Conservation (phyloP, 163 green algal genomes). For the Coccomyxa subellipsoidea region DNA sequence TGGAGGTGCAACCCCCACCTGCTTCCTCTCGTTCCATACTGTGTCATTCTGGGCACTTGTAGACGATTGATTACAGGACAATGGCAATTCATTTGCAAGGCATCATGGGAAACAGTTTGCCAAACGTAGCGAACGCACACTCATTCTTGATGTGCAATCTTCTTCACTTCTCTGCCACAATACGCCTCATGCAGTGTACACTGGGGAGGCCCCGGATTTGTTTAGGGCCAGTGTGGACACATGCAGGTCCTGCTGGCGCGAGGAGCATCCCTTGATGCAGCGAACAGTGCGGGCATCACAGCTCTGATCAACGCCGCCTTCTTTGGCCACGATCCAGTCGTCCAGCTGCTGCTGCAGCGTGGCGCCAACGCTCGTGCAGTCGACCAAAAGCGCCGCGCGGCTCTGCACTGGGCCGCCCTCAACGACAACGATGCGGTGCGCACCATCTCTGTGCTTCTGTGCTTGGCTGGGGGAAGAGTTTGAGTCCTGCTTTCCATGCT, state of each 20-base stretch:
- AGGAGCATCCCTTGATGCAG: background rate
- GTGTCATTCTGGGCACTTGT: too few species aligned
- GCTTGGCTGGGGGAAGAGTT: too few species aligned
- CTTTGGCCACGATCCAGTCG: constrained; percentile 21
- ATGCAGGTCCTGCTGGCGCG: background rate
- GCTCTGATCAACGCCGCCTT: constrained; percentile 25
- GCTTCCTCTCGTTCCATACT: too few species aligned
- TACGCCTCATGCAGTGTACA: too few species aligned
- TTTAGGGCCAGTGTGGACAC: background rate
- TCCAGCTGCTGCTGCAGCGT: constrained; percentile 19
- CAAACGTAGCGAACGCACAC: too few species aligned
- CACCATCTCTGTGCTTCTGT: background rate
- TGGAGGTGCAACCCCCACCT: constrained; percentile 15
- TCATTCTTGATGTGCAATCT: too few species aligned
- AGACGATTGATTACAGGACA: too few species aligned
- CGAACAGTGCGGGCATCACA: constrained; percentile 19
- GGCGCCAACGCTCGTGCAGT: background rate
- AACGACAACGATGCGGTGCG: background rate
- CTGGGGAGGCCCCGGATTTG: too few species aligned
- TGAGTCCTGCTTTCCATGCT: too few species aligned
- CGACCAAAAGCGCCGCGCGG: background rate
- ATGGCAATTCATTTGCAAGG: too few species aligned
- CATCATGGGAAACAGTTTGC: too few species aligned
- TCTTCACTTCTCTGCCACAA: too few species aligned
- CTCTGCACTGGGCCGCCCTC: constrained; percentile 9